Evolutionary conservation across 2,329 filamentous ascomycete genomes (phyloP), one percentile per base, ranked within the genome.

Genomic region (Aspergillus eucalypticola): DNA sequence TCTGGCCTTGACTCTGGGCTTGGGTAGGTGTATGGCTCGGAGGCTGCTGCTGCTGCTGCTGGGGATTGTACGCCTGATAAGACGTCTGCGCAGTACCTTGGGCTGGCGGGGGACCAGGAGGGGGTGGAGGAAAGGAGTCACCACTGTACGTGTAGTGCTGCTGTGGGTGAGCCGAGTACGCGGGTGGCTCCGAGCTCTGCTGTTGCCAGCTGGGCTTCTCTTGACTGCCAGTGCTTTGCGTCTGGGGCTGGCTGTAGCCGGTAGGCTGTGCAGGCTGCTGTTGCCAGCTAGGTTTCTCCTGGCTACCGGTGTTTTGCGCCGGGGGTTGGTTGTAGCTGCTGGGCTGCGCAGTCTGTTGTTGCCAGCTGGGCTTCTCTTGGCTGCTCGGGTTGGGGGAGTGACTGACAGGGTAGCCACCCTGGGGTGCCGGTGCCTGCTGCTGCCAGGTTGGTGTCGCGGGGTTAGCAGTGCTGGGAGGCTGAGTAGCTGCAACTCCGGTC

Each of bases 121-220:
- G 76, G 13, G 76, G 76, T 25, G 76, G 76, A 8, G 76, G 75
- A 64, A 74, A 76, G 3, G 75, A 75, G 48, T 73, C 66, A 8
- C 71, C 73, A 54, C 69, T 66, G 61, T 72, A 71, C 19, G 66
- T 66, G 50, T 75, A 71, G 13, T 66, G 64, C 5, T 68, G 69
- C 11, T 35, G 60, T 39, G 5, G 59, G 10, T 66, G 61, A 10
- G 54, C 60, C 3, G 46, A 49, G 23, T 27, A 49, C 7, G 46
- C 23, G 6, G 46, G 23, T 32, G 46, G 46, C 7, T 50, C 25
- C 11, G 46, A 32, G 15, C 44, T 49, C 44, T 49, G 44, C 23
- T 49, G 44, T 27, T 49, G 44, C 25, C n/a, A 29, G 42, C 17
- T 46, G 46, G 46, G 46, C 27, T 58, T 49, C 13, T 62, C 51